These are phyloP conservation scores for Bipolaris victoriae DNA, from an alignment of 2,329 filamentous ascomycete genomes.

Conservation along the genomic window DNA sequence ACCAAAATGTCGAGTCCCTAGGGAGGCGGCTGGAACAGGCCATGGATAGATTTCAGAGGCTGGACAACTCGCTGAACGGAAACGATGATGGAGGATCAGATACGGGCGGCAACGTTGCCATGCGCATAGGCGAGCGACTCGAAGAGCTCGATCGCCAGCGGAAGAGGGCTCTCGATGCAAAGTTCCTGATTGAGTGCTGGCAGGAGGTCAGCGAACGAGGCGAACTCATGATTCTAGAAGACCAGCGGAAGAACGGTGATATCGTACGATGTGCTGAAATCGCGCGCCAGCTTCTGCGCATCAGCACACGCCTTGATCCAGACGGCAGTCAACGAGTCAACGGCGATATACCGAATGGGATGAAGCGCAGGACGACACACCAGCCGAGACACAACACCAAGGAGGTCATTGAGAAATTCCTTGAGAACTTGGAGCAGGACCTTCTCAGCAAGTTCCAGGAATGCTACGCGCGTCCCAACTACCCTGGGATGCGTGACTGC, in stretches of 20 bases:
- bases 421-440: conserved; percentile 94
- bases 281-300: conserved; percentile 88
- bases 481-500: conserved; percentile 97
- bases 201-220: conserved; percentile 91
- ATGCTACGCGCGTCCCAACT: conserved; percentile 93
- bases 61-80: conserved; percentile 82
- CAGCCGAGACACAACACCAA: conserved; percentile 68
- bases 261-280: conserved; percentile 95
- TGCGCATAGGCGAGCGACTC: conserved; percentile 90
- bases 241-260: conserved; percentile 83
- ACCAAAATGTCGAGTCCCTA: conserved; percentile 85
- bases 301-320: conserved; percentile 88
- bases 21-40: conserved; percentile 90
- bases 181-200: conserved; percentile 96
- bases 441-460: conserved; percentile 95
- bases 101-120: conserved; percentile 81
- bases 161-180: conserved; percentile 87
- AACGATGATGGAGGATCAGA: conserved; percentile 61
- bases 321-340: conserved; percentile 60
- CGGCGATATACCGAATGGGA: conserved; percentile 57
- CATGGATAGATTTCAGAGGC: conserved; percentile 86
- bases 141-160: conserved; percentile 95
- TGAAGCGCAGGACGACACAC: conserved; percentile 41
- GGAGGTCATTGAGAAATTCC: conserved; percentile 94
- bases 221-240: conserved; percentile 83